These are phyloP conservation scores for Penicillium atrosanguineum DNA, from an alignment of 495 filamentous ascomycete species.

Conservation along the genomic window DNA sequence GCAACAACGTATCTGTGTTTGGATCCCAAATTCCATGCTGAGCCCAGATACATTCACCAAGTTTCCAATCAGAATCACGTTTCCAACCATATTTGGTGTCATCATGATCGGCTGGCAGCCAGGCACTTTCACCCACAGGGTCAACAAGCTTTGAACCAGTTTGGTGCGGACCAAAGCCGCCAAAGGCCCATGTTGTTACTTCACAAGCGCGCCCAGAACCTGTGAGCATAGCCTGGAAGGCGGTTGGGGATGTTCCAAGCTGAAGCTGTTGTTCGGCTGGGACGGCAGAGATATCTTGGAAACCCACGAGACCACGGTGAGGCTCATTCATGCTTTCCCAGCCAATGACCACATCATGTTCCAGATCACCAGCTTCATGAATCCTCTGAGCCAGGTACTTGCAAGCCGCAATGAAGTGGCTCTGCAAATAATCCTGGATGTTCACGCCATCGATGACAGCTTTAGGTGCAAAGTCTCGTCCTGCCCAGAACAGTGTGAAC, in stretches of 20 bases:
- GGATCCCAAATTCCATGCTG: conserved; percentile 97
- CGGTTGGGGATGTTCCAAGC: conserved; percentile 89
- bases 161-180: conserved; percentile 86
- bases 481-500: conserved; percentile 92
- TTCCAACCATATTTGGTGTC: conserved; percentile 89
- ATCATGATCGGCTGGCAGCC: conserved; percentile 77
- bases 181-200: conserved; percentile 89
- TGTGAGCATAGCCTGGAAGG: conserved; percentile 89
- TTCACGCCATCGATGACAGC: conserved; percentile 93
- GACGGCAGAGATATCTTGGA: conserved; percentile 76
- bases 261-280: conserved; percentile 88
- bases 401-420: conserved; percentile 78
- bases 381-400: conserved; percentile 79
- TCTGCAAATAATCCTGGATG: conserved; percentile 93
- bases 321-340: conserved; percentile 97
- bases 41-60: conserved; percentile 94
- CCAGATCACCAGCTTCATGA: conserved; percentile 85
- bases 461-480: conserved; percentile 91
- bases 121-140: conserved; percentile 79
- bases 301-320: conserved; percentile 83
- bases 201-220: conserved; percentile 89
- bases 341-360: conserved; percentile 84
- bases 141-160: conserved; percentile 81
- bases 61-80: conserved; percentile 80
- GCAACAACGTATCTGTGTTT: conserved; percentile 67